These are phyloP conservation scores for Rhodomyrtus psidioides DNA, from an alignment of 441 rosid species.

Conservation along the genomic window DNA sequence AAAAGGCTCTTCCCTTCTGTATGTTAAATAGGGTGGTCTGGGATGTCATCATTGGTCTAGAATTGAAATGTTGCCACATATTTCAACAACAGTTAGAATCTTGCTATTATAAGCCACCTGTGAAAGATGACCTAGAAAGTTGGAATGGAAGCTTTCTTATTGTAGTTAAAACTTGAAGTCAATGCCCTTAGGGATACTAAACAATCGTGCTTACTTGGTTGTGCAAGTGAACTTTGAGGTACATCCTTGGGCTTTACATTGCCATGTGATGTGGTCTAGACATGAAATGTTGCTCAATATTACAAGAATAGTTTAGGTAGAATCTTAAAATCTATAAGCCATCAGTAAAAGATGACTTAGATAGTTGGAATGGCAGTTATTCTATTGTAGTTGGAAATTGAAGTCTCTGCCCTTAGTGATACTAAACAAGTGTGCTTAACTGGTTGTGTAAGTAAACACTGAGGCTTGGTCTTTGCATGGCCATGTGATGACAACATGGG, in stretches of 20 bases:
- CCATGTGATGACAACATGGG: not conserved
- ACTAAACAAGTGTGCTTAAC: not conserved
- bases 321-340: not conserved
- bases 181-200: not conserved
- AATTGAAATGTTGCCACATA: not conserved
- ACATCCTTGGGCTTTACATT: not conserved
- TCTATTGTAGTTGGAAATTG: not conserved
- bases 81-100: not conserved
- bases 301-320: not conserved
- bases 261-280: not conserved
- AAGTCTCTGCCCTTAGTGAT: not conserved
- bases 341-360: not conserved
- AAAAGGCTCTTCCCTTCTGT: not conserved
- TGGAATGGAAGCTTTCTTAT: not conserved
- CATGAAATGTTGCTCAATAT: not conserved
- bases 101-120: not conserved
- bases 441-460: not conserved
- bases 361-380: not conserved
- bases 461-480: not conserved
- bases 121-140: not conserved
- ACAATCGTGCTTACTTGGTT: not conserved
- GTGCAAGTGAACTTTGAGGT: not conserved
- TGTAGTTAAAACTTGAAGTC: not conserved
- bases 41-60: not conserved
- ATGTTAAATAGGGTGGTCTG: not conserved